Conservation (phyloP, 768 basidiomycete species). For the Coprinellus aureogranulatus region DNA sequence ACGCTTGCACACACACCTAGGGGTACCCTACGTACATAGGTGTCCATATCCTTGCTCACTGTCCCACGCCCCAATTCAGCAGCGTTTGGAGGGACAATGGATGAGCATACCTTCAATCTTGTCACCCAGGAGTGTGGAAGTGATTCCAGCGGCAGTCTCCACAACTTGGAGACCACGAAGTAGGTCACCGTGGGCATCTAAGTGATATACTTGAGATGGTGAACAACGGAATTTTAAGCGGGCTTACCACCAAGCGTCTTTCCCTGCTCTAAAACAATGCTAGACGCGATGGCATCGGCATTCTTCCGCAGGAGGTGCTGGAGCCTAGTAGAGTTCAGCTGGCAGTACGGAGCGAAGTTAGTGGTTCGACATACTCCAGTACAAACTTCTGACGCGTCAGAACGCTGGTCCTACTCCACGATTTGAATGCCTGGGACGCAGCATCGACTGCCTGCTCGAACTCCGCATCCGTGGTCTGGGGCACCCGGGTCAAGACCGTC, state of each 20-base stretch:
- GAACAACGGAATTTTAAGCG: neutral
- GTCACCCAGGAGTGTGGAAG: slow-evolving; percentile 83
- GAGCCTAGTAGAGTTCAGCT: slow-evolving; percentile 49
- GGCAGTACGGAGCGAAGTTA: slow-evolving; percentile 1
- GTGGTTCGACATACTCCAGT: slow-evolving; percentile 65
- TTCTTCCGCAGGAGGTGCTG: slow-evolving; percentile 85
- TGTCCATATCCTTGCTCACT: slow-evolving; percentile 98
- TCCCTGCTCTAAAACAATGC: slow-evolving; percentile 93
- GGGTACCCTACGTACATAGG: slow-evolving; percentile 77
- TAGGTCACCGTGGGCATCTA: slow-evolving; percentile 94
- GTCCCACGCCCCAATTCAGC: too few relatives aligned
- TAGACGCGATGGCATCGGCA: slow-evolving; percentile 79
- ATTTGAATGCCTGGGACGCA: slow-evolving; percentile 81
- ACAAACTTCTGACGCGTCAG: slow-evolving; percentile 85
- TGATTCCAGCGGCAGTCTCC: slow-evolving; percentile 76
- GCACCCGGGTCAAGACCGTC: slow-evolving; percentile 82
- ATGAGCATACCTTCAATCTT: slow-evolving; percentile 76
- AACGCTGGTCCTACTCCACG: slow-evolving; percentile 85
- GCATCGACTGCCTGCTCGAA: slow-evolving; percentile 82
- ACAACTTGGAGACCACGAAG: slow-evolving; percentile 90
- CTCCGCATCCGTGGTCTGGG: slow-evolving; percentile 80
- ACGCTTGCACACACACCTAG: slow-evolving; percentile 87
- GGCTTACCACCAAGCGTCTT: slow-evolving; percentile 82
- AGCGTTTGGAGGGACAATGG: too few relatives aligned
- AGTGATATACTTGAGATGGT: neutral